Evolutionary conservation across 352 stramenopile genomes (phyloP).

Genomic region (Pythium grandisporangium): DNA sequence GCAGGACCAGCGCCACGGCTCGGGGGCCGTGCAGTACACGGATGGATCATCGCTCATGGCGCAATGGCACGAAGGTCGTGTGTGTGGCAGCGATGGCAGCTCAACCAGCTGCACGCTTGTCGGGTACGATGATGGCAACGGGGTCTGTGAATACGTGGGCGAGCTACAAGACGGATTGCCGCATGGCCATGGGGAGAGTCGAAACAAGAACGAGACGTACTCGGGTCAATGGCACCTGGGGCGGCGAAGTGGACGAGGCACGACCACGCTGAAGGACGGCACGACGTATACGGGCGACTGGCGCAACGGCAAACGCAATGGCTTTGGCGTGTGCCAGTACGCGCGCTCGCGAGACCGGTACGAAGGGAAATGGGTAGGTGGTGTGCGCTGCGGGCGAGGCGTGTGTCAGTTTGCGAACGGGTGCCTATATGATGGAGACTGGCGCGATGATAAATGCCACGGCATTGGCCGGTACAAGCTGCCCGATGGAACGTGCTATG

Average conservation of each 20-base stretch:
- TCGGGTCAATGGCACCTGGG: conserved; percentile 34
- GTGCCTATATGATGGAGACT: conserved; percentile 74
- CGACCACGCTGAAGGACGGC: conserved; percentile 52
- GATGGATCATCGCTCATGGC: conserved; percentile 35
- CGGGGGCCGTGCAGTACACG: conserved; percentile 50
- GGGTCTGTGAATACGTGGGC: conserved; percentile 35
- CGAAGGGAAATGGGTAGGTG: conserved; percentile 82
- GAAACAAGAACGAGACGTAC: conserved; percentile 37
- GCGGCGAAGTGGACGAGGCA: conserved; percentile 36
- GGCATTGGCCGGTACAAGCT: conserved; percentile 69
- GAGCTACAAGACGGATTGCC: conserved; percentile 30
- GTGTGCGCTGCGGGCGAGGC: conserved; percentile 50
- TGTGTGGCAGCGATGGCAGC: too few relatives aligned
- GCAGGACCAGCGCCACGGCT: conserved; percentile 37
- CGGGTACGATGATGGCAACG: conserved; percentile 41
- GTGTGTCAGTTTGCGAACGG: conserved; percentile 53
- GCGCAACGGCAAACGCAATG: conserved; percentile 76
- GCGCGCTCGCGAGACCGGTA: conserved; percentile 49
- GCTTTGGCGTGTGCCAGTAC: conserved; percentile 63
- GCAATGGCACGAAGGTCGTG: conserved; percentile 24
- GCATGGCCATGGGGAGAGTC: conserved; percentile 45
- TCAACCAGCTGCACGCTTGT: conserved; percentile 19
- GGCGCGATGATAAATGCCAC: conserved; percentile 71
- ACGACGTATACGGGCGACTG: conserved; percentile 80
- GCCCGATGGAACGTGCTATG: conserved; percentile 67